These are phyloP conservation scores for Verticillium albo-atrum DNA, from an alignment of 2,329 filamentous ascomycete genomes.

Conservation along the genomic window DNA sequence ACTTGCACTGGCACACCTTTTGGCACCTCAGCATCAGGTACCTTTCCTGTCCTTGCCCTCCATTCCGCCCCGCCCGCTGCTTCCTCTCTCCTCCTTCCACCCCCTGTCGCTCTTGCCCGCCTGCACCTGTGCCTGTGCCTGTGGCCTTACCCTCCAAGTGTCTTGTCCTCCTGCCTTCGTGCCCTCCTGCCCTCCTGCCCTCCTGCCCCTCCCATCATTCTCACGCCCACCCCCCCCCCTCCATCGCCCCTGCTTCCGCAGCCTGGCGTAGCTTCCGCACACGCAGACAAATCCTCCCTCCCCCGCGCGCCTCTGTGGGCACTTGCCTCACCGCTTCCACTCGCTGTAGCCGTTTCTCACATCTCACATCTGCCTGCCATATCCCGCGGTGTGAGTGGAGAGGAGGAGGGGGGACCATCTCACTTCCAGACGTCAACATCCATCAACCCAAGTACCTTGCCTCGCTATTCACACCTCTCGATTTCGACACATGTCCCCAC, in stretches of 20 bases:
- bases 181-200: background rate
- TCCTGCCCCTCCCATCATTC: background rate
- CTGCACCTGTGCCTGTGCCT: background rate
- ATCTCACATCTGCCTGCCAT: background rate
- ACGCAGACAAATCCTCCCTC: background rate
- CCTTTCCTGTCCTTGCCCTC: too few species aligned
- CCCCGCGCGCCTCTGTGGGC: background rate
- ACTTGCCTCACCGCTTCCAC: background rate
- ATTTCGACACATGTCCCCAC: background rate
- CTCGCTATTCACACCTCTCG: background rate
- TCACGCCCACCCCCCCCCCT: background rate
- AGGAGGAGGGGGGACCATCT: background rate
- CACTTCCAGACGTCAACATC: background rate
- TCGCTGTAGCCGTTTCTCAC: background rate
- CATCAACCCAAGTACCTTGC: background rate
- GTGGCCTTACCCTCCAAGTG: too few species aligned
- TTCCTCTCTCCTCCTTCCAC: background rate
- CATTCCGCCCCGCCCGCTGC: background rate
- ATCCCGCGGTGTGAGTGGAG: background rate
- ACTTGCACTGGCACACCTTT: too few species aligned
- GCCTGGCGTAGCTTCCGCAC: background rate
- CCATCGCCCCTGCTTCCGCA: background rate
- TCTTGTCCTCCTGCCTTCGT: background rate
- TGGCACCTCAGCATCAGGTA: too few species aligned
- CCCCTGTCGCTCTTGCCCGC: background rate